Evolutionary conservation across 805 yeast species (phyloP).

Genomic region (Monosporozyma unispora): DNA sequence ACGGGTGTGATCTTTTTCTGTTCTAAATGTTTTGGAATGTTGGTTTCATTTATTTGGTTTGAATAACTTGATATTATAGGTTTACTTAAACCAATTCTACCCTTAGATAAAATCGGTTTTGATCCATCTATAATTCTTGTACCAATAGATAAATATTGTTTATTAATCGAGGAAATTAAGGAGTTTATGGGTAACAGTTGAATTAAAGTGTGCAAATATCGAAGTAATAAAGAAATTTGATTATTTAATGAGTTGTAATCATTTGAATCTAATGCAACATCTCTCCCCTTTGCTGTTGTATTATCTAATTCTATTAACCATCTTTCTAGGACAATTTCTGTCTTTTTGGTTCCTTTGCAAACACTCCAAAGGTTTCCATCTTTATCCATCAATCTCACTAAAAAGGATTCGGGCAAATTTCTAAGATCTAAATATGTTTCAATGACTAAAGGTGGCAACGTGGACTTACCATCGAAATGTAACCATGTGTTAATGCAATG

Average conservation of each 20-base stretch:
- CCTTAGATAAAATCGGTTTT: conserved; percentile 68
- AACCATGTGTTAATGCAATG: conserved; percentile 51
- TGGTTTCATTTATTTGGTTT: conserved; percentile 30
- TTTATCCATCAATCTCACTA: conserved; percentile 49
- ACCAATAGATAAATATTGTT: conserved; percentile 31
- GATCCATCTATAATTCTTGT: conserved; percentile 68
- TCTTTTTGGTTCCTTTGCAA: conserved; percentile 51
- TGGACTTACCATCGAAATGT: conserved; percentile 37
- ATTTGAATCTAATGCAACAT: conserved; percentile 37
- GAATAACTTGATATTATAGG: conserved; percentile 38
- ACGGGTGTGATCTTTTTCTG: conserved; percentile 63
- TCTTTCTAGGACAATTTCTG: conserved; percentile 86
- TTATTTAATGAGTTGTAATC: conserved; percentile 42
- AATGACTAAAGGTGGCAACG: conserved; percentile 73
- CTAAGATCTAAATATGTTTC: conserved; percentile 74
- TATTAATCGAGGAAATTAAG: conserved; percentile 23
- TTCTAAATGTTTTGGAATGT: conserved; percentile 41
- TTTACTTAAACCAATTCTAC: conserved; percentile 77
- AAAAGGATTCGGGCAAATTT: conserved; percentile 45
- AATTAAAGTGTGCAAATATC: conserved; percentile 59
- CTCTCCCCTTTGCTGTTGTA: conserved; percentile 14
- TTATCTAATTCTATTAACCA: conserved; percentile 81
- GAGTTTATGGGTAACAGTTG: conserved; percentile 66
- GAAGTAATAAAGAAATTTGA: conserved; percentile 61
- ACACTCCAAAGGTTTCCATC: conserved; percentile 47